Conservation (phyloP, 2,329 filamentous ascomycete genomes). For the Malbranchea cinnamomea region DNA sequence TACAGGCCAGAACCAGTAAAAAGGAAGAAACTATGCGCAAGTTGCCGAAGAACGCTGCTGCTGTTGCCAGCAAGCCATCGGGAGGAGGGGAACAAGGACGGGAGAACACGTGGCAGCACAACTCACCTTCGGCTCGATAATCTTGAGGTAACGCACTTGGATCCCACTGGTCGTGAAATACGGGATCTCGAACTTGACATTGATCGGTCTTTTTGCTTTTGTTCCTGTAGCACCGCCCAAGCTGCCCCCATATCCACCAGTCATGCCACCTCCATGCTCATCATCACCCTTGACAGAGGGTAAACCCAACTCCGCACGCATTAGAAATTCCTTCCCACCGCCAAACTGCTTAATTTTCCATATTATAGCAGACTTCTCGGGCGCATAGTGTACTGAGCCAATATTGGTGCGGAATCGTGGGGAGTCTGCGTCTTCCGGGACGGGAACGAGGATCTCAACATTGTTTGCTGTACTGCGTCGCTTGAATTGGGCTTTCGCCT, state of each 20-base stretch:
- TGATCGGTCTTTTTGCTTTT: slow-evolving; percentile 91
- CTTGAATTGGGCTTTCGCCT: slow-evolving; percentile 94
- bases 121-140: slow-evolving; percentile 94
- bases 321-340: slow-evolving; percentile 94
- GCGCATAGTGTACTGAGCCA: slow-evolving; percentile 90
- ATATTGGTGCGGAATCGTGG: slow-evolving; percentile 96
- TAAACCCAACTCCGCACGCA: slow-evolving; percentile 89
- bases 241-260: slow-evolving; percentile 87
- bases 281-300: slow-evolving; percentile 91
- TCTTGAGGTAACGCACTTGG: slow-evolving; percentile 96
- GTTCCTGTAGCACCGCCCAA: slow-evolving; percentile 77
- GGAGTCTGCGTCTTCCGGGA: slow-evolving; percentile 91
- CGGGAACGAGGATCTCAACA: slow-evolving; percentile 92
- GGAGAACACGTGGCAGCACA: slow-evolving; percentile 3
- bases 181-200: slow-evolving; percentile 99
- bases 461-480: slow-evolving; percentile 95
- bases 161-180: slow-evolving; percentile 99
- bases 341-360: slow-evolving; percentile 99
- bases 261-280: slow-evolving; percentile 93
- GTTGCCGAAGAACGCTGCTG: no score
- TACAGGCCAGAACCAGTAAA: no score
- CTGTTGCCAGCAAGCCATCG: no score
- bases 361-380: slow-evolving; percentile 91
- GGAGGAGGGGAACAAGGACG: background rate
- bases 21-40: no score